These are phyloP conservation scores for Fusarium sp. DNA, from an alignment of 2,329 filamentous ascomycete genomes.

Conservation along the genomic window DNA sequence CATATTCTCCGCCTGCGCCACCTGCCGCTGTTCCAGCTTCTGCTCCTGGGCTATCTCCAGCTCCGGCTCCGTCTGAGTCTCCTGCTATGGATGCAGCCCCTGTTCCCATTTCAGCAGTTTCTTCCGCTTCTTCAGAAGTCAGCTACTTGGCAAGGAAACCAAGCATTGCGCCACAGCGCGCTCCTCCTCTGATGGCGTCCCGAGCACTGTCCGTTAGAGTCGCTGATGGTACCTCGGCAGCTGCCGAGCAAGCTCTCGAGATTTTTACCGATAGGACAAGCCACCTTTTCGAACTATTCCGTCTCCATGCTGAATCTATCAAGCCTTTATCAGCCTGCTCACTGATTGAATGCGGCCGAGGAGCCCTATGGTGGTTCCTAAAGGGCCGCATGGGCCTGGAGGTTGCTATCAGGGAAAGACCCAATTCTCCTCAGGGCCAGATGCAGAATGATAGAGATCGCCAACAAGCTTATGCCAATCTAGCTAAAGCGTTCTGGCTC, in stretches of 20 bases:
- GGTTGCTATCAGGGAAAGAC: constrained; percentile 74
- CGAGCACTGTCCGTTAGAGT: constrained; percentile 56
- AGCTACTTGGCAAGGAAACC: constrained; percentile 43
- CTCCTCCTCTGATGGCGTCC: constrained; percentile 48
- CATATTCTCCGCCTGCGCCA: constrained; percentile 45
- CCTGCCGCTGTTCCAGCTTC: constrained; percentile 26
- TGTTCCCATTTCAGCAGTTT: constrained; percentile 2
- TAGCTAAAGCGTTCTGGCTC: constrained; percentile 92
- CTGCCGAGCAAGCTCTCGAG: constrained; percentile 74
- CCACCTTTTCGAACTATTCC: constrained; percentile 82
- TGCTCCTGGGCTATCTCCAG: constrained; percentile 6
- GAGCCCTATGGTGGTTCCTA: constrained; percentile 90
- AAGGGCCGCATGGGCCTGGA: constrained; percentile 84
- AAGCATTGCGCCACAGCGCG: constrained; percentile 47
- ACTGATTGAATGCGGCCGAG: constrained; percentile 76
- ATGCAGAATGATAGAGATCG: constrained; percentile 67
- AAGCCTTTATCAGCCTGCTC: constrained; percentile 74
- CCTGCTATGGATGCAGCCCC: constrained; percentile 7
- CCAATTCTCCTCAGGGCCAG: constrained; percentile 64
- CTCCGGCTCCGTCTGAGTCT: constrained; percentile 14
- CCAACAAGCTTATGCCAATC: constrained; percentile 85
- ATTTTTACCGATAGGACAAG: constrained; percentile 78
- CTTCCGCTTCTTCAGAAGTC: constrained; percentile 26
- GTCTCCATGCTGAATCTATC: constrained; percentile 80
- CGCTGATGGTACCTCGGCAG: constrained; percentile 58